phyloP scores from a whole-genome alignment of 2,329 filamentous ascomycete species.

The Cercospora berteroae region DNA sequence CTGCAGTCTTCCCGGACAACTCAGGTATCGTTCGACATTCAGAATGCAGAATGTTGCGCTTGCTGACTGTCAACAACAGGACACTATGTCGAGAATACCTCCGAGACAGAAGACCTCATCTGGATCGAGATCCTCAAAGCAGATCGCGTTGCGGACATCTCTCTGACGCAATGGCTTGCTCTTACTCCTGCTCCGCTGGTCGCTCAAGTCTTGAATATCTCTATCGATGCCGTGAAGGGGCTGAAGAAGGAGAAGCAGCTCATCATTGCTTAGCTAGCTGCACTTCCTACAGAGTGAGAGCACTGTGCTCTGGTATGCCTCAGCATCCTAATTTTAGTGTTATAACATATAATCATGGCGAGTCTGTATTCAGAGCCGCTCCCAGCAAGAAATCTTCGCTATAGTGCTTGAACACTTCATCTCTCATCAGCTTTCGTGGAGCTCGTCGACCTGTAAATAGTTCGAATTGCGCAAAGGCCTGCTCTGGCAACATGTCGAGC shows the following conservation, averaged over 20 bases:
- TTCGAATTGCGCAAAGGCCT: slow-evolving; percentile 79
- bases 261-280: slow-evolving; percentile 15
- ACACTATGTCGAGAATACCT: slow-evolving; percentile 69
- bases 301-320: background rate
- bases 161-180: slow-evolving; percentile 67
- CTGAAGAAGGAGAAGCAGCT: slow-evolving; percentile 28
- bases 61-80: background rate
- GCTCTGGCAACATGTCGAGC: slow-evolving; percentile 71
- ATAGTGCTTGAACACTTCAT: slow-evolving; percentile 53
- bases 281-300: background rate
- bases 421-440: slow-evolving; percentile 68
- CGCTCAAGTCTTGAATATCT: slow-evolving; percentile 18
- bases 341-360: slow-evolving; percentile 9
- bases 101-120: slow-evolving; percentile 60
- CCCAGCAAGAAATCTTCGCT: slow-evolving; percentile 27
- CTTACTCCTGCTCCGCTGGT: slow-evolving; percentile 64
- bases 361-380: slow-evolving; percentile 27
- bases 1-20: slow-evolving; percentile 13
- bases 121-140: slow-evolving; percentile 71
- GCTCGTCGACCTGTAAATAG: slow-evolving; percentile 73
- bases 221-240: slow-evolving; percentile 8
- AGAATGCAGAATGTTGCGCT: background rate
- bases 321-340: background rate
- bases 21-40: background rate
- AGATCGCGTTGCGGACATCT: slow-evolving; percentile 65